Base-by-base conservation (phyloP, 768 basidiomycete species). In the Rhizopogon vinicolor region DNA sequence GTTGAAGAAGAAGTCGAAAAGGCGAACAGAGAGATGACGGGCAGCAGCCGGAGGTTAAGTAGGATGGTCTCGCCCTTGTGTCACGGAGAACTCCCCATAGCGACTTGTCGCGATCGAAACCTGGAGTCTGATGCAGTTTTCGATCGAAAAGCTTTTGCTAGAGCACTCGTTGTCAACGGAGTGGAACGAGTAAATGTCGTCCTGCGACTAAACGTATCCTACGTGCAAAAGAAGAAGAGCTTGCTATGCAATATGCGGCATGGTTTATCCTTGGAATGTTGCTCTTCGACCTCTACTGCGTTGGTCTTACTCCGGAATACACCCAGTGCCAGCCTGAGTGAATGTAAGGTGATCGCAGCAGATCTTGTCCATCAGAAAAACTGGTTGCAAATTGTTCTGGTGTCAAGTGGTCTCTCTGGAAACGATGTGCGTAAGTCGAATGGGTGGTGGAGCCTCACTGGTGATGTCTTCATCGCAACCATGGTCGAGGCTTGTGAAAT, bases 1-100 rank as follows among this genome's bases (percentile, higher is more conserved):
- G 55, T 40, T 52, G 58, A 53, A 51, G 62, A 65, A 67, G 69
- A 59, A 63, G 64, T 56, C 57, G 57, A 46, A 53, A 58, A 52
- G 10, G 51, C 14, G 35, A 58, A 31, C 28, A 41, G 29, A 19
- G 48, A 14, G 16, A 5, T 49, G 19, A 35, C 39, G 29, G 29
- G 19, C 51, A 52, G 42, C 45, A 58, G 25, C 16, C 22, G 13
- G 7, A 22, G 41, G 37, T 58, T 58, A 58, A 44, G 57, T 58
- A 51, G 35, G 28, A 55, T 16, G 37, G 35, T 49, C 14, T 57
- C 19, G 49, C 41, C 29, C 22, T 25, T 37, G 49, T 44, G 31
- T 44, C 42, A 58, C 52, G 4, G 29, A 12, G 33, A 41, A 52
- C 57, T 58, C 44, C 37, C 50, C 59, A 61, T 50, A 51, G 52